phyloP scores from a whole-genome alignment of 2,329 filamentous ascomycete species.

The Albophoma yamanashiensis region DNA sequence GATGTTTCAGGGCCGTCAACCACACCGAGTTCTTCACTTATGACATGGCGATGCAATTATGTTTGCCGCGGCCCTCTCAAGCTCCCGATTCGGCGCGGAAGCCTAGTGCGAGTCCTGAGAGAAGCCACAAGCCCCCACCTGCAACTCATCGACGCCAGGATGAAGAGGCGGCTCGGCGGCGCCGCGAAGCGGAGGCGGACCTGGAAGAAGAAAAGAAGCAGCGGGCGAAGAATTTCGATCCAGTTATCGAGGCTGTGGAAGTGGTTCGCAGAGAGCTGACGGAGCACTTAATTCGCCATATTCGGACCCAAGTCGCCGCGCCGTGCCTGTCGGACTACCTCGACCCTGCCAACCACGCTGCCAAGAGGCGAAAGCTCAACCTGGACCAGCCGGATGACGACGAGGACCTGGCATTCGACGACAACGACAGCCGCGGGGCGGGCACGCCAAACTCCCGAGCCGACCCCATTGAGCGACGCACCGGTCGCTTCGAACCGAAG shows the following conservation, averaged over 20 bases:
- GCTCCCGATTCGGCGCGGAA: slow-evolving; percentile 13
- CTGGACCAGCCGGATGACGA: slow-evolving; percentile 57
- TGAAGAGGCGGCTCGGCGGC: slow-evolving; percentile 54
- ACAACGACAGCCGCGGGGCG: slow-evolving; percentile 49
- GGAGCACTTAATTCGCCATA: slow-evolving; percentile 79
- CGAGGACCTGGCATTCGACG: slow-evolving; percentile 38
- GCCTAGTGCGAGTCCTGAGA: slow-evolving; percentile 25
- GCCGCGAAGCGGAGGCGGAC: slow-evolving; percentile 69
- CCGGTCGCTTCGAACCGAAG: slow-evolving; percentile 43
- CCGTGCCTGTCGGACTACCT: slow-evolving; percentile 73
- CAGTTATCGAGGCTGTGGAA: slow-evolving; percentile 74
- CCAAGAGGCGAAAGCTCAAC: slow-evolving; percentile 71
- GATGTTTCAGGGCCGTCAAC: slow-evolving; percentile 70
- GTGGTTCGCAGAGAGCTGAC: slow-evolving; percentile 70
- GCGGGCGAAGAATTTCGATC: slow-evolving; percentile 79
- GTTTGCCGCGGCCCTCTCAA: slow-evolving; percentile 18
- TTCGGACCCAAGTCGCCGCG: slow-evolving; percentile 77
- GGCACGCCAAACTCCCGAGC: slow-evolving; percentile 56
- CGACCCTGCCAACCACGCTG: slow-evolving; percentile 67
- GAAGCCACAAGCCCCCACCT: slow-evolving; percentile 8
- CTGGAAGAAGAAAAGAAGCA: slow-evolving; percentile 84
- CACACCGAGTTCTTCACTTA: slow-evolving; percentile 86
- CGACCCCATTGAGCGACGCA: slow-evolving; percentile 51
- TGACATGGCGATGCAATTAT: slow-evolving; percentile 79
- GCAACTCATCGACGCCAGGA: slow-evolving; percentile 34